Base-by-base conservation (phyloP, 2,329 filamentous ascomycete genomes). In the Bertia moriformis region DNA sequence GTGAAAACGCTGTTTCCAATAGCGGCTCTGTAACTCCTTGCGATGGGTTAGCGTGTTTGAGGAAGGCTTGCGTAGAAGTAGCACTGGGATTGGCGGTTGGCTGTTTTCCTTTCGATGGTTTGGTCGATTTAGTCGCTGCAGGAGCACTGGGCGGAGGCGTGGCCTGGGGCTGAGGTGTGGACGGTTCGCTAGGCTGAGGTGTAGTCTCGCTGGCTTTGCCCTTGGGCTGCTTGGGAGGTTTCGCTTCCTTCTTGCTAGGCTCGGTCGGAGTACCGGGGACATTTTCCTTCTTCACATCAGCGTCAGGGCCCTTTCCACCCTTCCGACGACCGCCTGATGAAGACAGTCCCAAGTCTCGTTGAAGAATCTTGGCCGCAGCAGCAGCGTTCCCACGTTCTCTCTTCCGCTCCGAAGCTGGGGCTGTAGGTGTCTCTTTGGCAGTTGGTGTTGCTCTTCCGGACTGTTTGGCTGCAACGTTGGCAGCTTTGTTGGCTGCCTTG, bases 21-120 rank as follows among this genome's bases (percentile, higher is more conserved):
- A 87, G 60, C 0, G 79, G 63, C 52, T 95, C 89, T 0, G 86
- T 95, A 37, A 95, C 83, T 13, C 89, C 89, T 53, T 95, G 89
- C 0, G 87, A 91, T 10, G 85, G 76, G 53, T 93, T 94, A 39
- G 80, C 82, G 49, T 87, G 81, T 56, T 88, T 88, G 43, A 88
- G 64, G 51, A 88, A 88, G 15, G 78, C 82, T 38, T 83, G 79
- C 14, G 71, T 73, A 4, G 69, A 69, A 7, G 70, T 67, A 1
- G 64, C 44, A 10, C 10, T 3, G 59, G 59, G 4, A 58, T 48
- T 17, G 46, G 44, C 17, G 51, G 43, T 38, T 46, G 44, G 19
- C 45, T 20, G 39, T 51, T 45, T 4, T 44, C 46, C 43, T 60
- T 61, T 47, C 58, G 61, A 37, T 52, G 53, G 3, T 45, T 37